Base-by-base conservation (phyloP, 305 asterid species). In the Caryopteris hybrid region DNA sequence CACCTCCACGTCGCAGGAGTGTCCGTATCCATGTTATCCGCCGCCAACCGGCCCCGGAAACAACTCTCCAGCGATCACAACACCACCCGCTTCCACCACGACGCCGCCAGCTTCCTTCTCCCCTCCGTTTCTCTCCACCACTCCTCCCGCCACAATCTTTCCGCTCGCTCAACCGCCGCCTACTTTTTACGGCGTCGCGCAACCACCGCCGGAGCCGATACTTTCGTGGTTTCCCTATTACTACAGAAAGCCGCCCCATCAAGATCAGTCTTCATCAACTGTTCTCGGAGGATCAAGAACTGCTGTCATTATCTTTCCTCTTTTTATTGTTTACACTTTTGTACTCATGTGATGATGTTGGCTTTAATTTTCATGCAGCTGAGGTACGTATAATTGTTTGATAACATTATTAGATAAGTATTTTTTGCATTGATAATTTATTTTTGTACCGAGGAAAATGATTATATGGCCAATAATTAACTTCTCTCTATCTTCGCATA, bases 11-110 rank as follows among this genome's bases (percentile, higher is more conserved):
- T 22, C 91, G 23, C 98, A 90, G 79, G 96, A 86, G 45, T 90
- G 98, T 42, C 96, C 86, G 1, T 92, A 92, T 21, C 98, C 98
- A 2, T 92, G 98, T 14, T 88, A 77, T 39, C 98, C 98, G 5
- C 89, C 98, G 9, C 97, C 98, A 0, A 85, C 78, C 25, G 96
- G 91, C 29, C 70, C 86, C 31, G 88, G 81, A 36, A 75, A 77
- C 77, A 81, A 78, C 74, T 86, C 92, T 43, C 79, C 88, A 18
- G 68, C 50, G 31, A 22, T 68, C 9, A 77, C 85, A 6, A 75
- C 95, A 0, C 72, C 82, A 2, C 75, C 76, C 1, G 53, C 81
- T 41, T 34, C 69, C 71, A 74, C 73, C 74, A 59, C 81, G 4
- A 33, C 81, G 0, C 84, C 82, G 36, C 87, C 85, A 0, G 60